Conservation (phyloP, 139 green algal genomes). For the Chlorella sp. region DNA sequence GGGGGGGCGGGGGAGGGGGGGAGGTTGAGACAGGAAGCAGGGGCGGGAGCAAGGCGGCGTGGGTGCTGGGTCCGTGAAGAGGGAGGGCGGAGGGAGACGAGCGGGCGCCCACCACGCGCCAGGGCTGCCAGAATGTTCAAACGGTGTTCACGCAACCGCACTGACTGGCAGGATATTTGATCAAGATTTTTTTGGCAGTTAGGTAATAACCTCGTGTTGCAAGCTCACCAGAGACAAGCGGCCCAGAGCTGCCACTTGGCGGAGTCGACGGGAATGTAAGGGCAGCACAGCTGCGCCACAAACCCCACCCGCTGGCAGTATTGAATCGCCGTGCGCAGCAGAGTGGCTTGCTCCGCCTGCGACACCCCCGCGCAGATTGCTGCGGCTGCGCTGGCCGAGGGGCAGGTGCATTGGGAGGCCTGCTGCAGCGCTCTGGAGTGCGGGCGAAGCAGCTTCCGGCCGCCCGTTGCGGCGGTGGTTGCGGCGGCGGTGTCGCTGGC, state of each 20-base stretch:
- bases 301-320: not conserved
- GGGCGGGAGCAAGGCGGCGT: not conserved
- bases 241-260: conserved; percentile 16
- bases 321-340: not conserved
- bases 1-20: no score
- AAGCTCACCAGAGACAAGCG: conserved; percentile 24
- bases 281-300: not conserved
- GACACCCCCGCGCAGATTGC: not conserved
- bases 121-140: no score
- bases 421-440: not conserved
- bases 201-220: not conserved
- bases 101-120: no score
- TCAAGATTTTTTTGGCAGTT: no score
- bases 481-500: not conserved
- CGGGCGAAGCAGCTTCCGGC: not conserved
- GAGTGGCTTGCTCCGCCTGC: not conserved
- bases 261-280: conserved; percentile 1
- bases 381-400: not conserved
- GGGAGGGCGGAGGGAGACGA: not conserved
- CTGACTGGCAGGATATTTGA: no score
- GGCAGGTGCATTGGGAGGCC: conserved; percentile 1
- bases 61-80: not conserved
- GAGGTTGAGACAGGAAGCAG: no score
- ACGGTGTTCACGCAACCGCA: no score
- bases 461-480: not conserved